phyloP scores from a whole-genome alignment of 1,284 basidiomycete species.

The Wallemia mellicola region DNA sequence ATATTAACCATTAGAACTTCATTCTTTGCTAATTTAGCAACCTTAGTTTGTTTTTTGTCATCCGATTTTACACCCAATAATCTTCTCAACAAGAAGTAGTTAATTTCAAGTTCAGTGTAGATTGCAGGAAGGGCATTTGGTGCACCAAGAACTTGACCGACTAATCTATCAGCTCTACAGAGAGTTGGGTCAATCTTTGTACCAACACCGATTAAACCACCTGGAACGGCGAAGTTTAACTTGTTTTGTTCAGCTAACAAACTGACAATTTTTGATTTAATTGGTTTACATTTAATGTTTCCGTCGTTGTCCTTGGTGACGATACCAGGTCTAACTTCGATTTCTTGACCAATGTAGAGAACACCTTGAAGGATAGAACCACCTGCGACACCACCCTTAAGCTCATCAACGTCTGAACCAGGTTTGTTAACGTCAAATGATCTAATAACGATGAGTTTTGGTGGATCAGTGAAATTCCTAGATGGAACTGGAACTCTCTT shows the following conservation, averaged over 20 bases:
- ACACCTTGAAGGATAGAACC: constrained; percentile 85
- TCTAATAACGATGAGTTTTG: constrained; percentile 85
- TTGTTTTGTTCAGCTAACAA: constrained; percentile 85
- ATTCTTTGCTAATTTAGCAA: constrained; percentile 68
- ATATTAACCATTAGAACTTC: constrained; percentile 85
- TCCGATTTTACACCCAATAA: constrained; percentile 93
- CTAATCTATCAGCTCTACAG: constrained; percentile 81
- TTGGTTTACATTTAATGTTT: constrained; percentile 68
- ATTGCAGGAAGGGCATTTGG: constrained; percentile 81
- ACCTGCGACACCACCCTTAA: constrained; percentile 93
- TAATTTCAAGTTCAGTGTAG: constrained; percentile 73
- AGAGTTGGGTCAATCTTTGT: constrained; percentile 88
- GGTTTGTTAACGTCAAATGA: constrained; percentile 99
- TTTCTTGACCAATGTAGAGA: constrained; percentile 59
- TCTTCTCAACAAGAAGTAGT: constrained; percentile 67
- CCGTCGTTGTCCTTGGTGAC: constrained; percentile 85
- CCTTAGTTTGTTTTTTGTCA: constrained; percentile 94
- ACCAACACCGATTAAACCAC: constrained; percentile 90
- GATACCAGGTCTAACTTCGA: constrained; percentile 90
- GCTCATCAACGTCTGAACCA: constrained; percentile 79
- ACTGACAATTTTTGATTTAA: constrained; percentile 69
- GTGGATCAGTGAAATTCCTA: constrained; percentile 71
- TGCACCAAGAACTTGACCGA: constrained; percentile 81
- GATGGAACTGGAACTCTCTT: constrained; percentile 80
- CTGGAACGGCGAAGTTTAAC: constrained; percentile 80